Base-by-base conservation (phyloP, 345 rosid genomes). In the Boechera retrofracta region DNA sequence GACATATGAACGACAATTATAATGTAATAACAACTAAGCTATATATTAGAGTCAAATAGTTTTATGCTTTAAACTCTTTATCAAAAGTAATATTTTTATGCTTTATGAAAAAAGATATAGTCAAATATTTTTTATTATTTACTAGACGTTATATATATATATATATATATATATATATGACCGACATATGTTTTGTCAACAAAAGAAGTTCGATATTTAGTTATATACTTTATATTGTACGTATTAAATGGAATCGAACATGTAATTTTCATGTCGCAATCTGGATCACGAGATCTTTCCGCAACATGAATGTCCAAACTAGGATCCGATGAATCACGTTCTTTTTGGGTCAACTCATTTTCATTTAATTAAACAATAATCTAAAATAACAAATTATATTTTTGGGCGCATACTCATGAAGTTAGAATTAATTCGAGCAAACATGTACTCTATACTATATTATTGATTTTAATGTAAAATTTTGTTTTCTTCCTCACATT, bases 231-330 rank as follows among this genome's bases (percentile, higher is more conserved):
- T 24, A 58, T 58, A 75, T 2, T 5, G 28, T 13, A 76, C 49
- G 2, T 76, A 48, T 42, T 41, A 61, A 62, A 47, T 13, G 48
- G 41, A 69, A 68, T 29, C 16, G 51, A 76, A 69, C 69, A 69
- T 61, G 71, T 77, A 76, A 61, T 61, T 53, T 60, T 76, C 75
- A 69, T 76, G 75, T 70, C 47, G 51, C 59, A 55, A 70, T 77
- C 71, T 77, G 67, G 66, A 77, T 77, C 76, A 77, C 60, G 72
- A 77, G 76, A 63, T 77, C 66, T 70, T 51, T 55, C 66, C 39
- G 41, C 57, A 67, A 69, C 80, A 69, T 69, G 71, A 44, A 24
- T 61, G 63, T 54, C 70, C 65, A 71, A 54, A 26, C 28, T 62
- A 63, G 33, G 64, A 77, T 77, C 71, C 59, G 65, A 77, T 38